Percentiles rank a stretch among this genome's conserved stretches.
Conservation (phyloP, 768 basidiomycete species). For the Suillus bovinus region DNA sequence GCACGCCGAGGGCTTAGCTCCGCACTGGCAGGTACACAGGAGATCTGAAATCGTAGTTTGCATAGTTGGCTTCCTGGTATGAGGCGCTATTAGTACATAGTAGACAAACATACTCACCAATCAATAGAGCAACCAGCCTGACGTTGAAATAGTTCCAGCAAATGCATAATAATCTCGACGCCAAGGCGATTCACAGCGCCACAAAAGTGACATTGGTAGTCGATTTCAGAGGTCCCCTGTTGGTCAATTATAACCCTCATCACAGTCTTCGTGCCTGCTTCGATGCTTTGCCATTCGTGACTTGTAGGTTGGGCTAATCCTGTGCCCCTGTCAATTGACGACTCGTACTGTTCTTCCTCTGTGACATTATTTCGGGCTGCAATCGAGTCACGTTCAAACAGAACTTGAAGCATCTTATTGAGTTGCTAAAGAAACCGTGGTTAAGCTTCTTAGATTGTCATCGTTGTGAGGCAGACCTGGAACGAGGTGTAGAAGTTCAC, state of each 20-base stretch:
- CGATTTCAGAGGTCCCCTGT: slow-evolving; percentile 15
- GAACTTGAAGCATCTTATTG: slow-evolving; percentile 18
- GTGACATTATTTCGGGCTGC: slow-evolving; percentile 25
- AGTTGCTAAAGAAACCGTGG: slow-evolving; percentile 21
- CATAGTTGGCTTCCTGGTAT: slow-evolving; percentile 21
- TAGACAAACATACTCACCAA: slow-evolving; percentile 17
- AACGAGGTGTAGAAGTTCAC: slow-evolving; percentile 28
- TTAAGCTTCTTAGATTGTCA: not conserved
- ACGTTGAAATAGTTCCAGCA: slow-evolving; percentile 18
- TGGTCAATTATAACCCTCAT: slow-evolving; percentile 28
- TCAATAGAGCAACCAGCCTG: slow-evolving; percentile 28
- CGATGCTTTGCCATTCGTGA: slow-evolving; percentile 25
- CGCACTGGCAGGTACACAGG: not conserved
- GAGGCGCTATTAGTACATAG: slow-evolving; percentile 1
- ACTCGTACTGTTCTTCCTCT: slow-evolving; percentile 26
- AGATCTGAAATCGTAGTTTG: slow-evolving; percentile 28
- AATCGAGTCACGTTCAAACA: slow-evolving; percentile 19
- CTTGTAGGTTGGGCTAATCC: slow-evolving; percentile 23
- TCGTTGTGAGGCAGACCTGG: slow-evolving; percentile 16
- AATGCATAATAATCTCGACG: slow-evolving; percentile 12
- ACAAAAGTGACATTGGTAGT: slow-evolving; percentile 25
- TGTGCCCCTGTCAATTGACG: slow-evolving; percentile 25
- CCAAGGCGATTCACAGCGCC: not conserved
- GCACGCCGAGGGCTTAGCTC: not conserved
- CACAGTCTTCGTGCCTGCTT: slow-evolving; percentile 27